phyloP scores from a whole-genome alignment of 192 early-diverging fungal genomes.

The Backusella morwellensis region DNA sequence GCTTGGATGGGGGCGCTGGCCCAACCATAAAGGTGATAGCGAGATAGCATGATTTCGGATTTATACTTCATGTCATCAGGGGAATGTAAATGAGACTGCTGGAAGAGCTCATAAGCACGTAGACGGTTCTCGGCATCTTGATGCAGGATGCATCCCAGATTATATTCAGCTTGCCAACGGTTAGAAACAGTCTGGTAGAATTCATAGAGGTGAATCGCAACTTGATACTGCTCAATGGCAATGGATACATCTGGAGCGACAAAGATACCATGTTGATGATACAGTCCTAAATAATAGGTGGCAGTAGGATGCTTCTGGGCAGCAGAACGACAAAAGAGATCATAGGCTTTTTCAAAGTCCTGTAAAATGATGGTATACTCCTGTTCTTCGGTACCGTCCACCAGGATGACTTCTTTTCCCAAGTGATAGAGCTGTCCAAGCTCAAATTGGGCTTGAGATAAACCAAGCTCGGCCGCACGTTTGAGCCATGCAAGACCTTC shows the following conservation, averaged over 20 bases:
- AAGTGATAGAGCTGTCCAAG: conserved; percentile 18
- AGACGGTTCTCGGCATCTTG: conserved; percentile 7
- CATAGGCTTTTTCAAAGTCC: conserved; percentile 31
- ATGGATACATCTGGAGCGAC: conserved; percentile 28
- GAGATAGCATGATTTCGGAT: conserved; percentile 27
- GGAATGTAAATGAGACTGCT: conserved; percentile 18
- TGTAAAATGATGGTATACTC: conserved; percentile 7
- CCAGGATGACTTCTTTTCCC: neutral
- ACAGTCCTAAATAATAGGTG: conserved; percentile 14
- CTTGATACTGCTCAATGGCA: conserved; percentile 23
- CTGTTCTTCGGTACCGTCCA: neutral
- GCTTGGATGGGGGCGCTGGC: neutral
- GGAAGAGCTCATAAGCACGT: conserved; percentile 15
- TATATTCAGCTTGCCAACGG: conserved; percentile 29
- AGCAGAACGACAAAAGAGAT: conserved; percentile 25
- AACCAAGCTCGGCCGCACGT: conserved; percentile 15
- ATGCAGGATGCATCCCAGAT: conserved; percentile 27
- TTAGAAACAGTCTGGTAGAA: neutral
- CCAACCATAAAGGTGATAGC: conserved; percentile 36
- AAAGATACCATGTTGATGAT: conserved; percentile 28
- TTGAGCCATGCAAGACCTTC: conserved; percentile 7
- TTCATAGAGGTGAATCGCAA: conserved; percentile 5
- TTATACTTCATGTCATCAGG: neutral
- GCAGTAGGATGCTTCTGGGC: conserved; percentile 14
- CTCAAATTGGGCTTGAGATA: conserved; percentile 14